phyloP scores from a whole-genome alignment of 768 basidiomycete genomes.

The Crepidotus variabilis region DNA sequence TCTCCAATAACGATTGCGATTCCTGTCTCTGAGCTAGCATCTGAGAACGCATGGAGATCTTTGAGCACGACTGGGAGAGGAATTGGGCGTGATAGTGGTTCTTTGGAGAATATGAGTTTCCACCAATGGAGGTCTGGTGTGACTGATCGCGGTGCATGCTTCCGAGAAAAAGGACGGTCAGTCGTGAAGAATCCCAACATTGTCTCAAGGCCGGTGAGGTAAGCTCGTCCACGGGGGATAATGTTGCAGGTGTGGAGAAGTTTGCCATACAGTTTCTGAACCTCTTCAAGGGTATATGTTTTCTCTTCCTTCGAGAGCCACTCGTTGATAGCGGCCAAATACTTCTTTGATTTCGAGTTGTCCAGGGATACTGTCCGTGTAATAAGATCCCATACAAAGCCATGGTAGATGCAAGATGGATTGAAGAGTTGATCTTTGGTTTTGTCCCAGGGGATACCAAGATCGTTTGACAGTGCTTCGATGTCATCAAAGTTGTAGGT shows the following conservation, averaged over 20 bases:
- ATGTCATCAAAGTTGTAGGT: constrained; percentile 28
- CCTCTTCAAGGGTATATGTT: constrained; percentile 27
- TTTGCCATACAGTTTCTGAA: constrained; percentile 35
- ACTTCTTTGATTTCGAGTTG: constrained; percentile 16
- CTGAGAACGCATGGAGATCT: constrained; percentile 34
- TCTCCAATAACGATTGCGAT: constrained; percentile 27
- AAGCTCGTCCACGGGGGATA: constrained; percentile 29
- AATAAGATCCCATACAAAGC: constrained; percentile 23
- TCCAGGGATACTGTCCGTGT: constrained; percentile 12
- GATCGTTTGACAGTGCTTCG: constrained; percentile 21
- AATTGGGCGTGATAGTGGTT: constrained; percentile 18
- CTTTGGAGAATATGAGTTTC: constrained; percentile 10
- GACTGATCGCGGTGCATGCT: constrained; percentile 8
- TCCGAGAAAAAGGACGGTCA: constrained; percentile 28
- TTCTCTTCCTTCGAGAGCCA: constrained; percentile 15
- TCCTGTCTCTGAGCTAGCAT: constrained; percentile 34
- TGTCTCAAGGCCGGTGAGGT: constrained; percentile 35
- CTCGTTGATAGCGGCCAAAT: constrained; percentile 19
- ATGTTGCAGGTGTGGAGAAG: constrained; percentile 29
- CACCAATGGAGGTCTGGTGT: constrained; percentile 33
- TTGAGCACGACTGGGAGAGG: constrained; percentile 19
- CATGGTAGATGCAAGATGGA: constrained; percentile 13
- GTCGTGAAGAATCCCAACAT: constrained; percentile 23
- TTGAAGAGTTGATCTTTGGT: constrained; percentile 18
- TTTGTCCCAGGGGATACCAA: constrained; percentile 26